Evolutionary conservation across 1,284 basidiomycete genomes (phyloP).

Genomic region (Rhizoctonia solani): DNA sequence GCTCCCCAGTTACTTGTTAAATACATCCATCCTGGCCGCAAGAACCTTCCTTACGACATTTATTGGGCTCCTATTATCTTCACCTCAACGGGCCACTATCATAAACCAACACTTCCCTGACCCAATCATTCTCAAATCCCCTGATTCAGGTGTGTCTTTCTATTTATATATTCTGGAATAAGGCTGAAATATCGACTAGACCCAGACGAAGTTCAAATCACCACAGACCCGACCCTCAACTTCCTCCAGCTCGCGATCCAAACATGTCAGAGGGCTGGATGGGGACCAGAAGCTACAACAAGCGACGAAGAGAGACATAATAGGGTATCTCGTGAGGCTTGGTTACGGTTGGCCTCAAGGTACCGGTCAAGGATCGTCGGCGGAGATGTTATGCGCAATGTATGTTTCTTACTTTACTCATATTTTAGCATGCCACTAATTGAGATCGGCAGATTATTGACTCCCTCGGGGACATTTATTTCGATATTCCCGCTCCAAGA

Average conservation of each 20-base stretch:
- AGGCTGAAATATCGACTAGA: not conserved
- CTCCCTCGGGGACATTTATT: slow-evolving; percentile 64
- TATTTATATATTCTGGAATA: not conserved
- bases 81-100: slow-evolving; percentile 48
- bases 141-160: slow-evolving; percentile 39
- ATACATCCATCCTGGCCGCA: slow-evolving; percentile 85
- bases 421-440: not conserved
- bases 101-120: slow-evolving; percentile 51
- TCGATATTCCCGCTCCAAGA: slow-evolving; percentile 75
- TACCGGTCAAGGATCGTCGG: slow-evolving; percentile 42
- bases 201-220: slow-evolving; percentile 67
- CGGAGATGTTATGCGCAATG: slow-evolving; percentile 72
- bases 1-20: slow-evolving; percentile 71
- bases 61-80: slow-evolving; percentile 58
- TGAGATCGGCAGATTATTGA: slow-evolving; percentile 55
- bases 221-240: slow-evolving; percentile 75
- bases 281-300: slow-evolving; percentile 61
- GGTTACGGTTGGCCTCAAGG: slow-evolving; percentile 62
- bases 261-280: slow-evolving; percentile 77
- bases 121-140: slow-evolving; percentile 46
- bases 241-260: slow-evolving; percentile 85
- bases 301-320: slow-evolving; percentile 53
- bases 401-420: slow-evolving; percentile 47
- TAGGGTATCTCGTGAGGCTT: slow-evolving; percentile 66
- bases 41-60: slow-evolving; percentile 81